phyloP scores from a whole-genome alignment of 495 filamentous ascomycete species.

The Durotheca rogersii region DNA sequence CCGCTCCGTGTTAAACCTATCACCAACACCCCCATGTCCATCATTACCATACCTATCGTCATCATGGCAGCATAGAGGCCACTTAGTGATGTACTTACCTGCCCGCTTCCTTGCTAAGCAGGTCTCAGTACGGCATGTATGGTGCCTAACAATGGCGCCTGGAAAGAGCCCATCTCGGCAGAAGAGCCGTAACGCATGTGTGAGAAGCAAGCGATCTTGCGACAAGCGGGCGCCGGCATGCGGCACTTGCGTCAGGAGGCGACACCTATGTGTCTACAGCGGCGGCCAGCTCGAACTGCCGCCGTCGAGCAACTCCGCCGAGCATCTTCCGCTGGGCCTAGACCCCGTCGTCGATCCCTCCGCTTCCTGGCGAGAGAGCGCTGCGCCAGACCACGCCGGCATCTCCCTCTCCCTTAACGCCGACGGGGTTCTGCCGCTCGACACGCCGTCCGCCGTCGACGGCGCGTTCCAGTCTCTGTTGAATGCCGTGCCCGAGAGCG shows the following conservation, averaged over 20 bases:
- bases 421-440: not conserved
- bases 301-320: conserved; percentile 6
- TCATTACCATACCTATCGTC: no score
- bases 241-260: conserved; percentile 37
- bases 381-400: not conserved
- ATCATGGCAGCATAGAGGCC: no score
- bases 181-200: conserved; percentile 44
- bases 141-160: conserved; percentile 22
- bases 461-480: conserved; percentile 12
- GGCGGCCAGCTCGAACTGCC: conserved; percentile 6
- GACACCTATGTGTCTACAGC: conserved; percentile 35
- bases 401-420: not conserved
- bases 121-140: no score
- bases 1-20: no score
- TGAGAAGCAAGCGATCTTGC: conserved; percentile 40
- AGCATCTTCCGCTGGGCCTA: conserved; percentile 6
- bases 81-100: no score
- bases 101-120: no score
- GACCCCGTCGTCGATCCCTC: conserved; percentile 5
- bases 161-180: conserved; percentile 29
- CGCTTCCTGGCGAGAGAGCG: not conserved
- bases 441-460: conserved; percentile 9
- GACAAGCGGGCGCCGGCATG: conserved; percentile 40
- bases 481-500: conserved; percentile 3
- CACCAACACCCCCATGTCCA: no score